Evolutionary conservation across 2,329 filamentous ascomycete species (phyloP).

Genomic region (Ceratocystis huliohia): DNA sequence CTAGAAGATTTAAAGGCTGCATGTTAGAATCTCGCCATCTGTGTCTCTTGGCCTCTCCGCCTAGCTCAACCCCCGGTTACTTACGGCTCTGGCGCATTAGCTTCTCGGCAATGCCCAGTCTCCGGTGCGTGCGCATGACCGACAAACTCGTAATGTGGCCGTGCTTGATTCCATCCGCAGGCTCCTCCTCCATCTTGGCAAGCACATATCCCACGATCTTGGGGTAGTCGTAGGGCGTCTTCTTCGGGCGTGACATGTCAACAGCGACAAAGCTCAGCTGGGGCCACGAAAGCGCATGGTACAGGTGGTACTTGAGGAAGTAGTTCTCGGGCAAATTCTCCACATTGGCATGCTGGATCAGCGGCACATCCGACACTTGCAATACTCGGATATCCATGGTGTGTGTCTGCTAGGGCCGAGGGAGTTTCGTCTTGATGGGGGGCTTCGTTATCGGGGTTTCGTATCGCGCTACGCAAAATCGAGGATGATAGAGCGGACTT

Average conservation of each 20-base stretch:
- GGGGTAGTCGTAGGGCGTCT: slow-evolving; percentile 74
- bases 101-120: slow-evolving; percentile 89
- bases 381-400: slow-evolving; percentile 83
- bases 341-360: slow-evolving; percentile 96
- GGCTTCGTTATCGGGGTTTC: neutral
- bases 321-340: slow-evolving; percentile 99
- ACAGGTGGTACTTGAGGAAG: slow-evolving; percentile 99
- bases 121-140: slow-evolving; percentile 90
- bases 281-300: slow-evolving; percentile 96
- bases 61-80: slow-evolving; percentile 28
- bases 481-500: slow-evolving; percentile 7
- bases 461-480: neutral
- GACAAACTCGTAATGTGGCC: slow-evolving; percentile 92
- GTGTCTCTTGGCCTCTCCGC: neutral
- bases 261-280: slow-evolving; percentile 95
- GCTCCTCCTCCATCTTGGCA: slow-evolving; percentile 99
- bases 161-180: slow-evolving; percentile 76
- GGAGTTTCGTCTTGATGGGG: neutral
- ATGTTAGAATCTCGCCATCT: neutral
- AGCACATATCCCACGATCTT: slow-evolving; percentile 99
- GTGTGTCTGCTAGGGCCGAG: neutral
- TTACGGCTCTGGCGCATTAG: slow-evolving; percentile 90
- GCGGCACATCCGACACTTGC: slow-evolving; percentile 67
- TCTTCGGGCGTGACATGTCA: slow-evolving; percentile 68
- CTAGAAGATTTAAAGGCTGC: slow-evolving; percentile 31